Evolutionary conservation across 2,329 filamentous ascomycete species (phyloP).

Genomic region (Pseudopyrenochaeta lycopersici): DNA sequence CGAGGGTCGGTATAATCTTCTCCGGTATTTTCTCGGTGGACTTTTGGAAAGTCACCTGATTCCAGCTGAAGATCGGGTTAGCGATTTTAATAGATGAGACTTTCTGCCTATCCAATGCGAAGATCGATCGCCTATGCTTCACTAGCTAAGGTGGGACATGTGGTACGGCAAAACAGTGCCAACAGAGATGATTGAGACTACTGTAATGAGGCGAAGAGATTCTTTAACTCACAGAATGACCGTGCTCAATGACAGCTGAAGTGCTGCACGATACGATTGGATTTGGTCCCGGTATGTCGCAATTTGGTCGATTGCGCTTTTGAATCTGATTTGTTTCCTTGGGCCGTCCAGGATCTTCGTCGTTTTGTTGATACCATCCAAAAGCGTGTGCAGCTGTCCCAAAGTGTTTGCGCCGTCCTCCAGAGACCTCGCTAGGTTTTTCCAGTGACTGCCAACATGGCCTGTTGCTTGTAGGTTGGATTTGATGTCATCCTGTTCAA

Average conservation of each 20-base stretch:
- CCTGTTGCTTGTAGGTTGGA: conserved; percentile 24
- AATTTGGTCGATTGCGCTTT: conserved; percentile 26
- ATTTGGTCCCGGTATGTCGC: conserved; percentile 26
- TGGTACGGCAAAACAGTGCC: no score
- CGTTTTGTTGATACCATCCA: conserved; percentile 27
- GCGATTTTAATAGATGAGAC: no score
- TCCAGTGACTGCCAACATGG: conserved; percentile 32
- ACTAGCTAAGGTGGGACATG: no score
- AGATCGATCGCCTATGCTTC: no score
- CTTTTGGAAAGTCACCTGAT: conserved; percentile 31
- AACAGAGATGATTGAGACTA: background rate
- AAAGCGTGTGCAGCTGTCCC: conserved; percentile 18
- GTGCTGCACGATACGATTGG: conserved; percentile 29
- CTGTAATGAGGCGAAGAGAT: background rate
- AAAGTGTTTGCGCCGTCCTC: conserved; percentile 29
- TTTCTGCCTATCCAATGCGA: no score
- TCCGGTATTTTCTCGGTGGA: conserved; percentile 29
- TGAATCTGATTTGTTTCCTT: conserved; percentile 27
- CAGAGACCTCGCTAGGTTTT: conserved; percentile 29
- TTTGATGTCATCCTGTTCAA: conserved; percentile 27
- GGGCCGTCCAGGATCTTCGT: conserved; percentile 25
- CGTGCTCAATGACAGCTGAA: conserved; percentile 33
- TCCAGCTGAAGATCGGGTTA: conserved; percentile 18
- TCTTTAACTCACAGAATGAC: conserved; percentile 29
- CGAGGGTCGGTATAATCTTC: conserved; percentile 28